phyloP scores from a whole-genome alignment of 2,329 filamentous ascomycete species.

The Clonostachys chloroleuca region DNA sequence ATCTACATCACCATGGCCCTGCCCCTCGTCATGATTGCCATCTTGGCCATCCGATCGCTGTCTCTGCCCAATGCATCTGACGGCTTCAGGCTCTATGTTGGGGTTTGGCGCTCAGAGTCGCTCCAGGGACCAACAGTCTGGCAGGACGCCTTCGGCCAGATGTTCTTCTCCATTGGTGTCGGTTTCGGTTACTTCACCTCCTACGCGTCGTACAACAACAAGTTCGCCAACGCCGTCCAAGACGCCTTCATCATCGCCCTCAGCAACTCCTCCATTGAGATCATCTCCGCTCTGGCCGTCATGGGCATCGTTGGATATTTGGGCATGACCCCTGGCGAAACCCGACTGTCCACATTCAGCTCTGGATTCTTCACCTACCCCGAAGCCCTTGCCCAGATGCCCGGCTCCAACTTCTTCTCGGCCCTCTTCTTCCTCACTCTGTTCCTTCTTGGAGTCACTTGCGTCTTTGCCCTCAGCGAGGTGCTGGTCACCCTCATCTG shows the following conservation, averaged over 20 bases:
- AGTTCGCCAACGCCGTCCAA: constrained; percentile 47
- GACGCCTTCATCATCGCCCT: constrained; percentile 48
- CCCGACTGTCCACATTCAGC: constrained; percentile 41
- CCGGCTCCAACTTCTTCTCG: constrained; percentile 49
- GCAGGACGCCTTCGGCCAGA: constrained; percentile 47
- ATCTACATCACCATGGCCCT: constrained; percentile 54
- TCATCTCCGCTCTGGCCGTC: constrained; percentile 30
- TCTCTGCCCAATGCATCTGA: constrained; percentile 45
- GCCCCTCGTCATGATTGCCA: constrained; percentile 46
- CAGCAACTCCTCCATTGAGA: constrained; percentile 48
- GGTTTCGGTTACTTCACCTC: constrained; percentile 52
- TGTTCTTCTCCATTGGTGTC: constrained; percentile 33
- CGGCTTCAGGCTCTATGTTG: constrained; percentile 36
- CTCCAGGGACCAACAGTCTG: constrained; percentile 30
- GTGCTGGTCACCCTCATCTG: constrained; percentile 43
- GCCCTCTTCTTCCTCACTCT: constrained; percentile 48
- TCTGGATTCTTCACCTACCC: constrained; percentile 51
- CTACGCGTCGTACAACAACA: constrained; percentile 50
- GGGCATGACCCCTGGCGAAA: constrained; percentile 18
- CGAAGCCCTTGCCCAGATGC: constrained; percentile 48
- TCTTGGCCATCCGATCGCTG: constrained; percentile 42
- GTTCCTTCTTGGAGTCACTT: constrained; percentile 47
- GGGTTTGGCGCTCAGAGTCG: constrained; percentile 33
- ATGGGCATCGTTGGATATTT: constrained; percentile 47
- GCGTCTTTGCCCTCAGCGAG: constrained; percentile 47